Evolutionary conservation across 345 rosid genomes (phyloP), one percentile per base, ranked within the genome.

Genomic region (Lepidium africanum): DNA sequence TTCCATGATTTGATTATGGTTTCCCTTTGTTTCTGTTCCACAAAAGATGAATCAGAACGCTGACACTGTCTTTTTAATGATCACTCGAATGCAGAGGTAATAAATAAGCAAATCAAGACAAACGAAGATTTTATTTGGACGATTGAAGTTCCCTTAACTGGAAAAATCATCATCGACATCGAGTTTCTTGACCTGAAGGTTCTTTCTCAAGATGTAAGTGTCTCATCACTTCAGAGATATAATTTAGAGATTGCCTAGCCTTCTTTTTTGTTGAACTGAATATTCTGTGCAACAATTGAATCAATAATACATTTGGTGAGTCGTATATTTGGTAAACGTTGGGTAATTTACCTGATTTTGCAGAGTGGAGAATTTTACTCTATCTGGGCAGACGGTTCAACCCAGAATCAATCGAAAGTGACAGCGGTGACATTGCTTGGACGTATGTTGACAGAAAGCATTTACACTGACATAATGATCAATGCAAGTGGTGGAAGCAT

Each of bases 181-280:
- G 99, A 93, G 65, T 93, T 93, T 59, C 87, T 90, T 32, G 95
- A 93, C 67, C 79, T 93, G 40, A 93, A 93, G 76, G 79, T 81
- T 59, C 75, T 85, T 62, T 81, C 95, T 69, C 85, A 84, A 51
- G 79, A 78, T 59, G 96, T 93, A 77, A 68, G 91, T 48, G 17
- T 68, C 70, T 40, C 38, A 6, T 49, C 53, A 57, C 11, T 57
- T 57, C 2, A 30, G 39, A 52, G 16, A 51, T 51, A 10, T 54
- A 33, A 3, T 25, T 54, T 54, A n/a, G 21, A 32, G 25, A 54
- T 33, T 35, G 27, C 15, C 57, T 51, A 47, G 51, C 27, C 23
- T 47, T 37, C 17, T 47, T 54, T 55, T 40, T 15, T 9, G 59
- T 55, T 14, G 11, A 48, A 10, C 10, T 53, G 16, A 4, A 41